Percentiles rank a stretch among this genome's conserved stretches.
Conservation (phyloP, 2,329 filamentous ascomycete species). For the Neobulgaria alba region DNA sequence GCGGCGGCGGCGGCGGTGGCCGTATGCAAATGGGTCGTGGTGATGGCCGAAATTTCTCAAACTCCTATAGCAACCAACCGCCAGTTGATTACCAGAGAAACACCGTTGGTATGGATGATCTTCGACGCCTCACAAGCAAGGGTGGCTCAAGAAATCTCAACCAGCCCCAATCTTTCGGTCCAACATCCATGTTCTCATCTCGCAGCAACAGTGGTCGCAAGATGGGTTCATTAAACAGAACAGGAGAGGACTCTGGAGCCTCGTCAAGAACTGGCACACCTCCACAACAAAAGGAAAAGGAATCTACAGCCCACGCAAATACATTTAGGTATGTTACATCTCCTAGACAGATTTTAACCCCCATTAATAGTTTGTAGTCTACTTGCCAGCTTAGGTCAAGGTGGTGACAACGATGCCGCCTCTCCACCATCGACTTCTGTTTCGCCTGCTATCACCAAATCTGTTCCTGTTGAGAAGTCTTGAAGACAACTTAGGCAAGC, state of each 20-base stretch:
- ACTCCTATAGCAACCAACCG: constrained; percentile 57
- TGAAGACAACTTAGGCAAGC: not conserved
- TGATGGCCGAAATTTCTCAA: constrained; percentile 75
- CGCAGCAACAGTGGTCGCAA: constrained; percentile 84
- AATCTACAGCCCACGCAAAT: constrained; percentile 67
- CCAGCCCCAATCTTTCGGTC: constrained; percentile 61
- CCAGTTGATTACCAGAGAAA: constrained; percentile 65
- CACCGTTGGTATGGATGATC: constrained; percentile 83
- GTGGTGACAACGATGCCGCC: constrained; percentile 47
- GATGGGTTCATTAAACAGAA: constrained; percentile 63
- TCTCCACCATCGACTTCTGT: constrained; percentile 63
- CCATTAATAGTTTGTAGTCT: constrained; percentile 36
- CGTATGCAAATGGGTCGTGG: constrained; percentile 71
- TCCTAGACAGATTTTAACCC: not conserved
- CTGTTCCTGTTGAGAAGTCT: constrained; percentile 37
- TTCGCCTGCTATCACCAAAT: constrained; percentile 58
- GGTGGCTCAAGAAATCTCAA: constrained; percentile 50
- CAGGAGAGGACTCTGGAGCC: constrained; percentile 75
- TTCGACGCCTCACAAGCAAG: constrained; percentile 69
- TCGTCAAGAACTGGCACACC: constrained; percentile 89
- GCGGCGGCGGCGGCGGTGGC: constrained; percentile 54
- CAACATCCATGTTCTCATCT: constrained; percentile 79
- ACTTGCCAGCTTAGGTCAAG: constrained; percentile 39
- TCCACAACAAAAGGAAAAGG: constrained; percentile 57
- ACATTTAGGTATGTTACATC: constrained; percentile 72